Base-by-base conservation (phyloP, 306 rosid genomes). In the Malus orientalis region DNA sequence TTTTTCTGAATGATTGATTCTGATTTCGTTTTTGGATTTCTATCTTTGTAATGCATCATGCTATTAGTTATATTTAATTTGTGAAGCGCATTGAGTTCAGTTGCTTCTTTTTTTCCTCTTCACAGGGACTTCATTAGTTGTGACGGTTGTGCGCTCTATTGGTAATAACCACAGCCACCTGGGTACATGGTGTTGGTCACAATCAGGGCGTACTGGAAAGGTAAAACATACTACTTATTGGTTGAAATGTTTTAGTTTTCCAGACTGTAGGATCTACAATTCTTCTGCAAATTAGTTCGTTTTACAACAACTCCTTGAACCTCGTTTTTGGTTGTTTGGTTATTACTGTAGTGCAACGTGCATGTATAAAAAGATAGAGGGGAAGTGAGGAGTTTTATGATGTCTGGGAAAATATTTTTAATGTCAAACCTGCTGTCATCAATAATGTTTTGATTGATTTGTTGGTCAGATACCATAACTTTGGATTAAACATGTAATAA, bases 161-260 rank as follows among this genome's bases (percentile, higher is more conserved):
- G 97, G 97, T 59, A 92, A 95, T 87, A 86, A 89, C 85, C 97
- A 90, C 77, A 88, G 87, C 73, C 99, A 91, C 83, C 75, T 92
- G 55, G 91, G 89, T 55, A 63, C 96, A 75, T 87, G 88, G 96
- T 92, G 99, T 85, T 91, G 87, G 87, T 79, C 86, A 38, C 99
- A 95, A 85, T 81, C 97, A 58, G 94, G 90, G 66, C 91, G 79
- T 73, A 79, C 91, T 18, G 99, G 99, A 74, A 95, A 95, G 99
- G 99, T 85, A 84, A 88, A 86, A 9, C 23, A 4, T 59, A 22
- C 61, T 61, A 40, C 69, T 30, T 76, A 69, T 72, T 23, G 55
- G 67, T 73, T 71, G 68, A 44, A 61, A 74, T 29, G 51, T 55
- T 70, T 60, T 19, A 40, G 12, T 53, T 61, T 79, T 67, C 71